These are phyloP conservation scores for Penicillium nucicola DNA, from an alignment of 495 filamentous ascomycete species.

Conservation along the genomic window DNA sequence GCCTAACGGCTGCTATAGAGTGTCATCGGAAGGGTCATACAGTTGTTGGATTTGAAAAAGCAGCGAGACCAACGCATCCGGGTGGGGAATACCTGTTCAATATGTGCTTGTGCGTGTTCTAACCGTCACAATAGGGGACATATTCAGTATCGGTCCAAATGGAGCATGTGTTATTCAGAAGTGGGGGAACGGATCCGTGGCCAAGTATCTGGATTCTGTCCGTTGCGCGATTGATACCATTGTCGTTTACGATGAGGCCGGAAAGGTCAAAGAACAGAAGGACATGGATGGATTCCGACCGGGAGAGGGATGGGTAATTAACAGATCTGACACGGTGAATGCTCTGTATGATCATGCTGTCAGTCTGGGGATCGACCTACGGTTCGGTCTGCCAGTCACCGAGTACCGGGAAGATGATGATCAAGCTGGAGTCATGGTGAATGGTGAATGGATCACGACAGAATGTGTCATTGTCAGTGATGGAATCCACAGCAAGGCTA, in stretches of 20 bases:
- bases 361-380: slow-evolving; percentile 52
- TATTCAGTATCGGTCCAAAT: too few species aligned
- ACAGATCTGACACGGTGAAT: background rate
- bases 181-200: too few species aligned
- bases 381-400: slow-evolving; percentile 48
- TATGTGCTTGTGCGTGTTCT: too few species aligned
- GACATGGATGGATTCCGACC: background rate
- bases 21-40: background rate
- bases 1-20: background rate
- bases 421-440: slow-evolving; percentile 48
- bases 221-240: too few species aligned
- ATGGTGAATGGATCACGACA: slow-evolving; percentile 33
- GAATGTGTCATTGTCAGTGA: slow-evolving; percentile 50
- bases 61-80: background rate
- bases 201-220: too few species aligned
- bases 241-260: too few species aligned
- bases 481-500: slow-evolving; percentile 56
- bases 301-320: background rate
- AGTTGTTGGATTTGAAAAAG: background rate
- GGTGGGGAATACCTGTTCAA: background rate
- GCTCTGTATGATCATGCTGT: slow-evolving; percentile 34
- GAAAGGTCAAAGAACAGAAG: background rate
- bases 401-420: slow-evolving; percentile 56
- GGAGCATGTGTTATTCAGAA: too few species aligned
- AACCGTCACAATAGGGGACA: too few species aligned